These are phyloP conservation scores for Cyclotella baltica DNA, from an alignment of 108 stramenopile genomes.

Conservation along the genomic window DNA sequence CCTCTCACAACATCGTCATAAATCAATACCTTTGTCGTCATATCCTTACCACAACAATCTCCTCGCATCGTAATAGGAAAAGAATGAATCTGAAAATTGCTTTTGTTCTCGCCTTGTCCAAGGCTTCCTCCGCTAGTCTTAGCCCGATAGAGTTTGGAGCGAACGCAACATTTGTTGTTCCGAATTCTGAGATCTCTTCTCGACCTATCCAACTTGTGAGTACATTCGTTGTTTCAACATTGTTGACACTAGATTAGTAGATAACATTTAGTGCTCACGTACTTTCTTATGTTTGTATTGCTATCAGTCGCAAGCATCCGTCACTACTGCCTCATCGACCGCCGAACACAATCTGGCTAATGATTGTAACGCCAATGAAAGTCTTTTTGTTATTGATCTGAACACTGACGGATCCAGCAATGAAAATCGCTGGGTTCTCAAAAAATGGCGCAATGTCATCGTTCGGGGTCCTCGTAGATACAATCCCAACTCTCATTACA, in stretches of 20 bases:
- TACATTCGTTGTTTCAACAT: not conserved
- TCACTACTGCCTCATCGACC: not conserved
- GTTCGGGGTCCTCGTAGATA: not conserved
- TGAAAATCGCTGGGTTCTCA: conserved; percentile 6
- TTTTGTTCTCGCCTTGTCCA: not conserved
- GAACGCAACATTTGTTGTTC: not conserved
- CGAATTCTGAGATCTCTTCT: too few species aligned
- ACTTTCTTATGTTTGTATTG: not conserved
- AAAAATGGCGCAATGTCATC: not conserved
- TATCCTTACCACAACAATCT: not conserved
- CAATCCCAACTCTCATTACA: conserved; percentile 9
- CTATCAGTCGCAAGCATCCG: not conserved
- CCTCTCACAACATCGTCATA: too few species aligned
- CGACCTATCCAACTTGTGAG: not conserved
- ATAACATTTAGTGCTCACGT: too few species aligned
- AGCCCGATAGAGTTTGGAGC: not conserved
- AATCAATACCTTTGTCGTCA: too few species aligned
- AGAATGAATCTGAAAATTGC: not conserved
- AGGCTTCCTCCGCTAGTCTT: not conserved
- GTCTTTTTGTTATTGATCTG: not conserved
- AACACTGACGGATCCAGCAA: not conserved
- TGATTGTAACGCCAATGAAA: not conserved
- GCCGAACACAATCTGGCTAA: not conserved
- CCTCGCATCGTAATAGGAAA: not conserved
- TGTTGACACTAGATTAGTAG: too few species aligned